Percentiles rank a stretch among this genome's conserved stretches.
Evolutionary conservation across 768 basidiomycete species (phyloP).

Genomic region (Boletus eberwhitei): DNA sequence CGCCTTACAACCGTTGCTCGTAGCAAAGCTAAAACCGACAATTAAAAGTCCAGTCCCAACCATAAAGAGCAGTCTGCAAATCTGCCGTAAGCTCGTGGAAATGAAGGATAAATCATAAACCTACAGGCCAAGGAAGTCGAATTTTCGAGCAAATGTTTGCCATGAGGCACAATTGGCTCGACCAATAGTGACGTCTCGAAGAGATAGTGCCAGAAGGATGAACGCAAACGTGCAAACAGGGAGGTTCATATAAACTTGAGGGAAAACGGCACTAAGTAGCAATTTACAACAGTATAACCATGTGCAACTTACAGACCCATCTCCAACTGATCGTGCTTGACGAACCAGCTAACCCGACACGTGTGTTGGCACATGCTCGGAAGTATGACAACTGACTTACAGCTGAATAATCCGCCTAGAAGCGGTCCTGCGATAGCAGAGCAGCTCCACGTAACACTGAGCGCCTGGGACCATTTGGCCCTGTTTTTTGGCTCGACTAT

Average conservation of each 20-base stretch:
- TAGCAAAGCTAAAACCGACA: constrained; percentile 77
- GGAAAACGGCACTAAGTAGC: constrained; percentile 14
- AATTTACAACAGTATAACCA: constrained; percentile 3
- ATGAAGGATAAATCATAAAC: constrained; percentile 29
- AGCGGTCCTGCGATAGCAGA: constrained; percentile 82
- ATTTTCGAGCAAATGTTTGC: constrained; percentile 48
- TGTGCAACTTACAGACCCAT: constrained; percentile 71
- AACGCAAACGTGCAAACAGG: constrained; percentile 66
- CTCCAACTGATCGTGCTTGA: constrained; percentile 56
- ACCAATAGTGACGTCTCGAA: constrained; percentile 52
- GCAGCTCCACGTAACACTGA: constrained; percentile 83
- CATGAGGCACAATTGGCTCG: constrained; percentile 51
- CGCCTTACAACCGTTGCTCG: constrained; percentile 61
- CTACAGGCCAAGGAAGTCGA: constrained; percentile 80
- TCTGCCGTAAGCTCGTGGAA: constrained; percentile 20
- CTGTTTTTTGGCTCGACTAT: constrained; percentile 68
- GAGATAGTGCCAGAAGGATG: constrained; percentile 54
- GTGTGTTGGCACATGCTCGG: constrained; percentile 15
- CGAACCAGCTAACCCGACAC: constrained; percentile 29
- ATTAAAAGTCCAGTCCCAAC: constrained; percentile 68
- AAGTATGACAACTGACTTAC: constrained; percentile 38
- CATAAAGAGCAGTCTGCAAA: constrained; percentile 66
- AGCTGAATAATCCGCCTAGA: constrained; percentile 79
- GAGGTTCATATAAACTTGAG: constrained; percentile 76
- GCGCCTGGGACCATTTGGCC: constrained; percentile 81